Evolutionary conservation across 2,329 filamentous ascomycete species (phyloP), one percentile per base, ranked within the genome.

Genomic region (Talaromyces sp.): DNA sequence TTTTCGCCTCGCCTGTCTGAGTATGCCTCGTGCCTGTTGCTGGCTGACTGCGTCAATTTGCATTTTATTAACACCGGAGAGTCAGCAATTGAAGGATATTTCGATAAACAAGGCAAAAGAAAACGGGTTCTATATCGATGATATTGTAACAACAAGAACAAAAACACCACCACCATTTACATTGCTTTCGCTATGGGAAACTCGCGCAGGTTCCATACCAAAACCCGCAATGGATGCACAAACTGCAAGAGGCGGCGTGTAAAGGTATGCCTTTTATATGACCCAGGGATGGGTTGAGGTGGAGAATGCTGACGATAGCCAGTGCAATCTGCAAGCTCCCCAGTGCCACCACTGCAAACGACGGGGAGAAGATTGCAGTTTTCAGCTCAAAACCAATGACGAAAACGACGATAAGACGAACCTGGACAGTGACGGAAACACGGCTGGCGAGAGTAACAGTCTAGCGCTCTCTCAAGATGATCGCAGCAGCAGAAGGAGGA

Each of bases 271-370:
- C 27, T 55, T 54, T 41, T 19, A 6, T 19, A 11, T 32, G 24
- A 13, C 13, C n/a, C 9, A 6, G 17, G 4, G 8, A 31, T 41
- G 17, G 1, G 49, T 54, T 4, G 9, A 31, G 1, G 24, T 8
- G n/a, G n/a, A 19, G 11, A 57, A 19, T 24, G 41, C 55, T 43
- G 13, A 46, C 24, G 21, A 49, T 41, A 8, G 32, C 31, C 46
- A 61, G 59, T 61, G 59, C 51, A 61, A 61, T n/a, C 51, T 61
- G 14, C 59, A 61, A 41, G 55, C 59, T 27, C 59, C 59, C 19
- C 59, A 61, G 38, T 61, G 59, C 21, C 59, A 61, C 53, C 59
- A 61, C 43, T 61, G 59, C 52, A 58, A 61, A 55, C 57, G 59
- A 56, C 56, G 59, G 21, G 59, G 59, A 13, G 59, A 61, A 46